A percentile compares a stretch with the other conserved stretches of the same genome.
phyloP scores from a whole-genome alignment of 495 filamentous ascomycete genomes.

The Penicillium cinerascens region DNA sequence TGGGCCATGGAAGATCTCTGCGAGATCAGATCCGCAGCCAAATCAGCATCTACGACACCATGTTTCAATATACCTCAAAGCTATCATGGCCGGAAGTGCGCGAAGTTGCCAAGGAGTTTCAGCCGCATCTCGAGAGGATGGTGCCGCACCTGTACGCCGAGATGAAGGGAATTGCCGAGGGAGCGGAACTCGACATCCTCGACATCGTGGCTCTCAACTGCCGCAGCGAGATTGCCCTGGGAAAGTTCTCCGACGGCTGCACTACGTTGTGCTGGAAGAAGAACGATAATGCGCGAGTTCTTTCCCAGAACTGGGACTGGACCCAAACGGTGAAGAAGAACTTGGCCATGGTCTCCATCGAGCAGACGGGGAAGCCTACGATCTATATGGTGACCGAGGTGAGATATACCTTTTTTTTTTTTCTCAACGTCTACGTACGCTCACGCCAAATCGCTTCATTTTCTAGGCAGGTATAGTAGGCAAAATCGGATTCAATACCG shows the following conservation, averaged over 20 bases:
- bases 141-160: constrained; percentile 50
- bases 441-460: too few relatives aligned
- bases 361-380: constrained; percentile 41
- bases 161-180: constrained; percentile 59
- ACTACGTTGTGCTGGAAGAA: constrained; percentile 56
- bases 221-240: constrained; percentile 64
- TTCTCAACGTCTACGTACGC: too few relatives aligned
- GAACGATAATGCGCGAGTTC: constrained; percentile 31
- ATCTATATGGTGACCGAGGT: constrained; percentile 49
- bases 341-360: constrained; percentile 52
- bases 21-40: constrained; percentile 41
- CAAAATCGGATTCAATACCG: constrained; percentile 65
- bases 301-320: constrained; percentile 72
- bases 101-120: constrained; percentile 42
- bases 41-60: constrained; percentile 48
- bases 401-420: too few relatives aligned
- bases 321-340: constrained; percentile 47
- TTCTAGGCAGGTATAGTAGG: constrained; percentile 65
- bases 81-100: constrained; percentile 49
- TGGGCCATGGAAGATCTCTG: constrained; percentile 50
- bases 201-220: constrained; percentile 66
- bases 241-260: constrained; percentile 61
- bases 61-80: constrained; percentile 49
- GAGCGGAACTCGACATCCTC: constrained; percentile 46
- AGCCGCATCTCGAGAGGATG: constrained; percentile 30